Evolutionary conservation across 2,329 filamentous ascomycete species (phyloP).

Genomic region (Sporothrix euskadiensis): DNA sequence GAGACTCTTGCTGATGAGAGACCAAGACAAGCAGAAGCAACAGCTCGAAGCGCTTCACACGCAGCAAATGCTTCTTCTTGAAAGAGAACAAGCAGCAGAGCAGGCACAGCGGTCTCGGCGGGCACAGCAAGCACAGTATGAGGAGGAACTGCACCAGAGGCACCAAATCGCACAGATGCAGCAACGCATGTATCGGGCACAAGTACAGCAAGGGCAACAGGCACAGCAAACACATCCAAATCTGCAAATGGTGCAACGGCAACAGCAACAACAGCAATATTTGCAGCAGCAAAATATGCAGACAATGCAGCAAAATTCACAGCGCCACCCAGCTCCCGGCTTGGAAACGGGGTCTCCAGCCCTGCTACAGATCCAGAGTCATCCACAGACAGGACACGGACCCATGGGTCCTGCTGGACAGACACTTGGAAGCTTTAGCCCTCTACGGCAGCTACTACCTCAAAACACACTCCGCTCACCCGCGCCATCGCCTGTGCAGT

Average conservation of each 20-base stretch:
- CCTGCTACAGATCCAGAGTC: neutral
- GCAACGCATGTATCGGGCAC: neutral
- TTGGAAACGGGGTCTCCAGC: neutral
- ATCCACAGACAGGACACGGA: neutral
- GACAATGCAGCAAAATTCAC: neutral
- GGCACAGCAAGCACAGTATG: neutral
- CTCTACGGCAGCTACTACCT: neutral
- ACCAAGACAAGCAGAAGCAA: neutral
- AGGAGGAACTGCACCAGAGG: too few species aligned
- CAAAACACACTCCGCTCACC: neutral
- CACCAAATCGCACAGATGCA: too few species aligned
- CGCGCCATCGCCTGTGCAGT: neutral
- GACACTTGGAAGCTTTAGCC: neutral
- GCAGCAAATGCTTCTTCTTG: neutral
- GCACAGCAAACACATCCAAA: too few species aligned
- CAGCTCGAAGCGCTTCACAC: neutral
- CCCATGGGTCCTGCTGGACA: neutral
- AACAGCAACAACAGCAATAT: neutral
- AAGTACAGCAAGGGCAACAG: neutral
- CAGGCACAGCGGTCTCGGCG: neutral
- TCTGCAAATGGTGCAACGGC: neutral
- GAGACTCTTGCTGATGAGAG: too few species aligned
- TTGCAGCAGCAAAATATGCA: neutral
- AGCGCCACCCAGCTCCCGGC: neutral
- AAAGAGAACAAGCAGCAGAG: neutral